Percentiles rank a stretch among this genome's conserved stretches.
phyloP scores from a whole-genome alignment of 176 grass and related monocot genomes.

The Saccharum spontaneum region DNA sequence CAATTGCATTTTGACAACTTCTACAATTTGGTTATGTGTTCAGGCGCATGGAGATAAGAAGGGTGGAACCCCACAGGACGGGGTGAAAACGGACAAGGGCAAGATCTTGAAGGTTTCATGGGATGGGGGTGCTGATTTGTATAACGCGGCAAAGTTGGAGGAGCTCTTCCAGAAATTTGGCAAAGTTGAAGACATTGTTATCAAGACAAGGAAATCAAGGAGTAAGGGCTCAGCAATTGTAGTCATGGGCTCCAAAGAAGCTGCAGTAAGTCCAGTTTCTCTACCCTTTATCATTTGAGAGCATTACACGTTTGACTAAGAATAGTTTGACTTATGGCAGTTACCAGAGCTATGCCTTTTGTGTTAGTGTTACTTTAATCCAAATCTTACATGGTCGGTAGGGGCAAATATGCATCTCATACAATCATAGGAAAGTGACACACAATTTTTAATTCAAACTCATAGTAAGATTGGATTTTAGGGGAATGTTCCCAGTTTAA shows the following conservation, averaged over 20 bases:
- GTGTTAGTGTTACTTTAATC: background rate
- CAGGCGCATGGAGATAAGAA: slow-evolving; percentile 48
- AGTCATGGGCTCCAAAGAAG: slow-evolving; percentile 82
- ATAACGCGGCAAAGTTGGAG: slow-evolving; percentile 62
- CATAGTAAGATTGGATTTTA: background rate
- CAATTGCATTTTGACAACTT: background rate
- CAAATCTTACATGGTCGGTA: background rate
- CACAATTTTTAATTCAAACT: background rate
- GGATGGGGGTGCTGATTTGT: slow-evolving; percentile 63
- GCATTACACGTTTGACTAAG: background rate
- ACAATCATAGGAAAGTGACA: background rate
- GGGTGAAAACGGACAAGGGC: slow-evolving; percentile 47
- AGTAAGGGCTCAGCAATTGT: slow-evolving; percentile 75
- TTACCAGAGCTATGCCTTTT: background rate
- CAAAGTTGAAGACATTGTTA: slow-evolving; percentile 78
- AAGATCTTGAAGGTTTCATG: slow-evolving; percentile 91
- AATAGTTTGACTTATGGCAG: background rate
- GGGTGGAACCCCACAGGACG: slow-evolving; percentile 23
- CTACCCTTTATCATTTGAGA: background rate
- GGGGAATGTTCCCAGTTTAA: background rate
- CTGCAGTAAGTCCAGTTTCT: slow-evolving; percentile 53
- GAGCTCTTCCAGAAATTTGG: slow-evolving; percentile 82
- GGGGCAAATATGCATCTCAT: background rate
- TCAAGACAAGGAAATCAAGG: slow-evolving; percentile 71
- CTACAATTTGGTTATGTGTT: background rate